A percentile compares a stretch with the other conserved stretches of the same genome.
Conservation (phyloP, 1,284 basidiomycete genomes). For the Cutaneotrichosporon arboriforme region DNA sequence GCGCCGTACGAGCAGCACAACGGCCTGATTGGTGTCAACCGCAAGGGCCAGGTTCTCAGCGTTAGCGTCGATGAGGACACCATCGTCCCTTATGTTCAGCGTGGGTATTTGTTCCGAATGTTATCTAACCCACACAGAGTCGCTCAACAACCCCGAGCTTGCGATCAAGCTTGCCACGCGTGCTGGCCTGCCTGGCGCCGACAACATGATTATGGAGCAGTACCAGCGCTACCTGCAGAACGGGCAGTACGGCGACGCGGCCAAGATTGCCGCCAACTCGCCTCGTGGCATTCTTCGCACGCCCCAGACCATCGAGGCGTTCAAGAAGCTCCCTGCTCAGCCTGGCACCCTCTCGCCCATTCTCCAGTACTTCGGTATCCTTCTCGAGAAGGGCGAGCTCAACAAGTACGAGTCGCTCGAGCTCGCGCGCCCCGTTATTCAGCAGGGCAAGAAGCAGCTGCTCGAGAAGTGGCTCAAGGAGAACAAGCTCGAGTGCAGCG, state of each 20-base stretch:
- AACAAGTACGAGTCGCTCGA: slow-evolving; percentile 97
- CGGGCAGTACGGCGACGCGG: slow-evolving; percentile 92
- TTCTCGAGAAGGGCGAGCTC: slow-evolving; percentile 94
- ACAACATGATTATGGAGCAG: slow-evolving; percentile 93
- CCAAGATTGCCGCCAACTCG: slow-evolving; percentile 96
- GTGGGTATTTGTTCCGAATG: slow-evolving; percentile 27
- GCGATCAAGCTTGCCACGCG: slow-evolving; percentile 97
- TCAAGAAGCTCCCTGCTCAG: slow-evolving; percentile 89
- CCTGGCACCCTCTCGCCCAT: slow-evolving; percentile 93
- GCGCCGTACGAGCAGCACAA: slow-evolving; percentile 89
- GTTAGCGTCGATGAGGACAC: slow-evolving; percentile 97
- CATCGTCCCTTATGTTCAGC: slow-evolving; percentile 88
- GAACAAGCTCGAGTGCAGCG: slow-evolving; percentile 99
- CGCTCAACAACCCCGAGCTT: slow-evolving; percentile 94
- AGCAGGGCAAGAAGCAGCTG: slow-evolving; percentile 94
- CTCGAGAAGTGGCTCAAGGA: slow-evolving; percentile 99
- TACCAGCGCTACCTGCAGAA: slow-evolving; percentile 88
- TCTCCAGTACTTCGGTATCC: slow-evolving; percentile 95
- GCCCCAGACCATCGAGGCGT: slow-evolving; percentile 91
- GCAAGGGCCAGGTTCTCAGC: slow-evolving; percentile 96
- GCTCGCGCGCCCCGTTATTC: slow-evolving; percentile 89
- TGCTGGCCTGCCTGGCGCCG: slow-evolving; percentile 95
- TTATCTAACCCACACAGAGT: slow-evolving; percentile 49
- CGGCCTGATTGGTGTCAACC: slow-evolving; percentile 99
- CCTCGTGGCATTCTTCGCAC: slow-evolving; percentile 95